A percentile compares a stretch with the other conserved stretches of the same genome.
Evolutionary conservation across 2,329 filamentous ascomycete genomes (phyloP).

Genomic region (Spiromastix sp.): DNA sequence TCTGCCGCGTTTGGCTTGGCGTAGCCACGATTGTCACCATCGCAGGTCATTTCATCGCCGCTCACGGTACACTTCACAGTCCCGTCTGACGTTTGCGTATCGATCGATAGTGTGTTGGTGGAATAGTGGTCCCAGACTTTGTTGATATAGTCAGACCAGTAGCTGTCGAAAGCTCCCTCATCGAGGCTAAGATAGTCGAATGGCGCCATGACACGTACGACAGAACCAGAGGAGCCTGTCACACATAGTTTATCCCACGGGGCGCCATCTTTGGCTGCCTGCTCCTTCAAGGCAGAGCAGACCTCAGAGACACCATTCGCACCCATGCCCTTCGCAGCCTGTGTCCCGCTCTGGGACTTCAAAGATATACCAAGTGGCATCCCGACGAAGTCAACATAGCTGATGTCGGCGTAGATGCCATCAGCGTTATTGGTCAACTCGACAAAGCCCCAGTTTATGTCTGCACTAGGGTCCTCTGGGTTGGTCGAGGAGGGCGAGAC

Average conservation of each 20-base stretch:
- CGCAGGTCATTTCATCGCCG: slow-evolving; percentile 29
- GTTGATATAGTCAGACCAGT: slow-evolving; percentile 43
- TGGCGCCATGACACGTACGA: slow-evolving; percentile 45
- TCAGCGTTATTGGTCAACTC: slow-evolving; percentile 37
- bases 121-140: slow-evolving; percentile 44
- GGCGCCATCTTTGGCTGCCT: slow-evolving; percentile 37
- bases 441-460: slow-evolving; percentile 41
- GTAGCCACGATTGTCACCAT: slow-evolving; percentile 35
- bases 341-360: too few species aligned
- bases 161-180: slow-evolving; percentile 38
- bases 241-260: slow-evolving; percentile 46
- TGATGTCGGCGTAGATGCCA: slow-evolving; percentile 40
- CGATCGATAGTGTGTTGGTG: slow-evolving; percentile 35
- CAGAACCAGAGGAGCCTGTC: slow-evolving; percentile 24
- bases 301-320: too few species aligned
- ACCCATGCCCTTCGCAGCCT: too few species aligned
- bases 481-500: slow-evolving; percentile 42
- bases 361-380: slow-evolving; percentile 43
- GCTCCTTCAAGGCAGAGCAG: slow-evolving; percentile 35
- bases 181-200: slow-evolving; percentile 40
- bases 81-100: slow-evolving; percentile 47
- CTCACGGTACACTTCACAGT: slow-evolving; percentile 35
- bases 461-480: slow-evolving; percentile 33
- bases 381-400: slow-evolving; percentile 43
- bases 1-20: slow-evolving; percentile 34